A percentile compares a stretch with the other conserved stretches of the same genome.
Conservation (phyloP, 768 basidiomycete species). For the Pisolithus albus region DNA sequence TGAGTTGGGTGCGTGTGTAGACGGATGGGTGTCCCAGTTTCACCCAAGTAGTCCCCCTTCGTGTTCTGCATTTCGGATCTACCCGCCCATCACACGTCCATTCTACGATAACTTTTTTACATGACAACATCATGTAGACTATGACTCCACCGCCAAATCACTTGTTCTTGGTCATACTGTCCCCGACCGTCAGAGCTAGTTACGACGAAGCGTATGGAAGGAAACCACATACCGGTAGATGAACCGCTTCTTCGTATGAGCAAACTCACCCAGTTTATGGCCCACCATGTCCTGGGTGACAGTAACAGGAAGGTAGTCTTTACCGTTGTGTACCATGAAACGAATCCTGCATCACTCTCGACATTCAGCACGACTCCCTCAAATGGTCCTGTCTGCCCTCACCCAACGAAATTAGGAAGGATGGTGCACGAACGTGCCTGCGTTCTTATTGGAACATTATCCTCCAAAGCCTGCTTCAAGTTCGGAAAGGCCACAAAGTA, state of each 20-base stretch:
- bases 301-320: slow-evolving; percentile 76
- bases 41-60: neutral
- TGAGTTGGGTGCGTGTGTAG: neutral
- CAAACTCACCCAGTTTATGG: slow-evolving; percentile 94
- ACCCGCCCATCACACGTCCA: slow-evolving; percentile 27
- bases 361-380: neutral
- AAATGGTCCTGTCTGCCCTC: slow-evolving; percentile 19
- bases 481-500: slow-evolving; percentile 93
- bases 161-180: slow-evolving; percentile 36
- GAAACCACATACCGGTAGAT: slow-evolving; percentile 66
- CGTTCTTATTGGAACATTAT: slow-evolving; percentile 83
- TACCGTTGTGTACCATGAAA: slow-evolving; percentile 94
- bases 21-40: neutral
- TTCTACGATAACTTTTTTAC: slow-evolving; percentile 6
- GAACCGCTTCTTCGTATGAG: slow-evolving; percentile 84
- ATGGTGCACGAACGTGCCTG: slow-evolving; percentile 87
- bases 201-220: neutral
- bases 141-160: slow-evolving; percentile 9
- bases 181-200: neutral
- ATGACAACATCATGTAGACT: neutral
- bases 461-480: slow-evolving; percentile 69
- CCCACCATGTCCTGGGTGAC: slow-evolving; percentile 98
- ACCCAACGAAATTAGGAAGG: slow-evolving; percentile 95
- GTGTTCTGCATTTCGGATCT: slow-evolving; percentile 18
- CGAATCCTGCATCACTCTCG: slow-evolving; percentile 46